Evolutionary conservation across 2,329 filamentous ascomycete species (phyloP).

Genomic region (Colletotrichum viniferum): DNA sequence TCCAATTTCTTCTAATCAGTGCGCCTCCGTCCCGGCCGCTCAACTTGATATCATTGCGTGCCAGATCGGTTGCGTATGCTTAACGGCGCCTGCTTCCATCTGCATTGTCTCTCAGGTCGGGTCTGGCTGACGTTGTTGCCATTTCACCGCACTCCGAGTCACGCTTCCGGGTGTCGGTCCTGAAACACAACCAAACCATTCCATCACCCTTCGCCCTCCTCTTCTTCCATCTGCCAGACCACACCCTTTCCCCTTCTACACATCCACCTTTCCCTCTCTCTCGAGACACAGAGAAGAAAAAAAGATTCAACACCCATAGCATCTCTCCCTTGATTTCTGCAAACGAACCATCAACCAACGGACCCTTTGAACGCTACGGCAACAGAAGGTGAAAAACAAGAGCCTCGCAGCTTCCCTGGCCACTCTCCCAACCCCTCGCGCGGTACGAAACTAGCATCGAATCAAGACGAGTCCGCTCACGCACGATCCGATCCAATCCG

Average conservation of each 20-base stretch:
- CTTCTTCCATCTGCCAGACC: not conserved
- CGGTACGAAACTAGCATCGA: conserved; percentile 19
- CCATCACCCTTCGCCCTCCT: conserved; percentile 8
- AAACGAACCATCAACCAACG: not conserved
- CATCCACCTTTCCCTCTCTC: not conserved
- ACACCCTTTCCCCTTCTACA: not conserved
- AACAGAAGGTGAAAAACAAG: not conserved
- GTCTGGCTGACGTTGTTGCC: conserved; percentile 7
- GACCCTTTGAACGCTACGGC: not conserved
- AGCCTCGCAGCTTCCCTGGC: not conserved
- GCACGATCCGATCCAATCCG: conserved; percentile 12
- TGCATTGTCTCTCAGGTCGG: not conserved
- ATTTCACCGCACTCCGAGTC: conserved; percentile 20
- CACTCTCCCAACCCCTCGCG: conserved; percentile 7
- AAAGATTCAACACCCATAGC: not conserved
- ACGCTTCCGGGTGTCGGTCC: conserved; percentile 20
- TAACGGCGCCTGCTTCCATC: not conserved
- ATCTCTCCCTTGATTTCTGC: not conserved
- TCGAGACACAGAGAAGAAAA: not conserved
- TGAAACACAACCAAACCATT: conserved; percentile 20
- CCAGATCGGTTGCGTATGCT: conserved; percentile 4
- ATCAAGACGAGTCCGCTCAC: conserved; percentile 22
- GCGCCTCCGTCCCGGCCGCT: not conserved
- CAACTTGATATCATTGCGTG: not conserved
- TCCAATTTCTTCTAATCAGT: not conserved